A percentile compares a stretch with the other conserved stretches of the same genome.
Conservation (phyloP, 129 eudicot species). For the Chrysanthemum seticuspe region DNA sequence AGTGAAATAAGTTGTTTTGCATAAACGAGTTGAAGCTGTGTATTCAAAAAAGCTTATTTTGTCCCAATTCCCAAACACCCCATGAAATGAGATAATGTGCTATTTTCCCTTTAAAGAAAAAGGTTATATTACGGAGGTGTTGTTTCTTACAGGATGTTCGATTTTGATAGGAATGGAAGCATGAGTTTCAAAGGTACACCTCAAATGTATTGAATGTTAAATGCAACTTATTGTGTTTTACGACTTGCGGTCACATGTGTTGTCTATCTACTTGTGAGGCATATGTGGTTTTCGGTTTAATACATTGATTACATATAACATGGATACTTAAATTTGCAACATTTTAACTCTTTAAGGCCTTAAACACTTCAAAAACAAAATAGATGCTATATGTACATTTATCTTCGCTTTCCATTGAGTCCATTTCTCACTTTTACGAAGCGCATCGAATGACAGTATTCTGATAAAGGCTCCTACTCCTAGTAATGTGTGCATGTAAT, state of each 20-base stretch:
- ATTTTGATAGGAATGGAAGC: slow-evolving; percentile 86
- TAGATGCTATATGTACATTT: too few species aligned
- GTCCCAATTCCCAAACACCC: too few species aligned
- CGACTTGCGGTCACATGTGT: background rate
- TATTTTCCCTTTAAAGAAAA: background rate
- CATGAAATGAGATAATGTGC: slow-evolving; percentile 7
- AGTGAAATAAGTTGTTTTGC: too few species aligned
- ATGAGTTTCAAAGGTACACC: slow-evolving; percentile 83
- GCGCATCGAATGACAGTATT: too few species aligned
- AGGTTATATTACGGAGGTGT: background rate
- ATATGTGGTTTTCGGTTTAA: background rate
- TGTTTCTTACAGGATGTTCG: slow-evolving; percentile 68
- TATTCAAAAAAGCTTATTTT: background rate
- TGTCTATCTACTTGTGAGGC: background rate
- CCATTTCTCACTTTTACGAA: too few species aligned
- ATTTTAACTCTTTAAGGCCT: background rate
- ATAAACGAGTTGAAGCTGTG: too few species aligned
- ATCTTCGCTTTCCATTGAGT: too few species aligned
- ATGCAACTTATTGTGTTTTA: background rate
- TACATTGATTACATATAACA: background rate
- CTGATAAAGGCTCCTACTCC: too few species aligned
- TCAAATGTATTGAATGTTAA: background rate
- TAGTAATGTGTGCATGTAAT: too few species aligned
- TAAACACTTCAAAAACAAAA: too few species aligned
- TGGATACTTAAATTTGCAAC: background rate